Percentiles rank a stretch among this genome's conserved stretches.
Evolutionary conservation across 1,284 basidiomycete genomes (phyloP).

Genomic region (Sutorius eximius): DNA sequence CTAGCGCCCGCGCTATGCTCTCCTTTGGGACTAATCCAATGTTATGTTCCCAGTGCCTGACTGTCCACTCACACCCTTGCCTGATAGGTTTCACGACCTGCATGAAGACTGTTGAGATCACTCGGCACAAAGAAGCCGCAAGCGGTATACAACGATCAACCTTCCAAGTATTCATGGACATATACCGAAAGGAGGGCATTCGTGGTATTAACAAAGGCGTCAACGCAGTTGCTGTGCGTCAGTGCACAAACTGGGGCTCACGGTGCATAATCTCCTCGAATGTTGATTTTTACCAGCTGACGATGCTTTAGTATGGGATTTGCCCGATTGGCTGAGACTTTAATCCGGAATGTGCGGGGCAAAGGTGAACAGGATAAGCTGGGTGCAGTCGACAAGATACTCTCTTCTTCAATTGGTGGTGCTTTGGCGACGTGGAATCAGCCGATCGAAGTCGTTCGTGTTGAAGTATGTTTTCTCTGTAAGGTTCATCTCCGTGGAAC

Average conservation of each 20-base stretch:
- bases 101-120: slow-evolving; percentile 99
- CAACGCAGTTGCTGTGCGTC: slow-evolving; percentile 95
- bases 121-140: slow-evolving; percentile 93
- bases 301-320: slow-evolving; percentile 83
- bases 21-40: slow-evolving; percentile 13
- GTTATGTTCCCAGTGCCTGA: background rate
- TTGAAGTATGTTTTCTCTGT: slow-evolving; percentile 59
- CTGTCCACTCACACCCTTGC: slow-evolving; percentile 11
- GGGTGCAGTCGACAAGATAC: slow-evolving; percentile 82
- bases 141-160: slow-evolving; percentile 89
- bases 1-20: slow-evolving; percentile 23
- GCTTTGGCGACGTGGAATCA: slow-evolving; percentile 99
- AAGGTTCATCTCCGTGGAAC: background rate
- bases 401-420: slow-evolving; percentile 90
- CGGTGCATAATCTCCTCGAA: slow-evolving; percentile 54
- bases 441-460: slow-evolving; percentile 95
- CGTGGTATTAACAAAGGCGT: slow-evolving; percentile 99
- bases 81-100: slow-evolving; percentile 90
- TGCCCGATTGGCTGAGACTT: slow-evolving; percentile 86
- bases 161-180: slow-evolving; percentile 92
- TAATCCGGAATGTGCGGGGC: slow-evolving; percentile 77
- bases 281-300: slow-evolving; percentile 2
- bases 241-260: slow-evolving; percentile 99
- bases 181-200: slow-evolving; percentile 91
- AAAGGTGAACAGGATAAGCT: slow-evolving; percentile 77